Base-by-base conservation (phyloP, 306 rosid species). In the Herpetospermum pedunculosum region DNA sequence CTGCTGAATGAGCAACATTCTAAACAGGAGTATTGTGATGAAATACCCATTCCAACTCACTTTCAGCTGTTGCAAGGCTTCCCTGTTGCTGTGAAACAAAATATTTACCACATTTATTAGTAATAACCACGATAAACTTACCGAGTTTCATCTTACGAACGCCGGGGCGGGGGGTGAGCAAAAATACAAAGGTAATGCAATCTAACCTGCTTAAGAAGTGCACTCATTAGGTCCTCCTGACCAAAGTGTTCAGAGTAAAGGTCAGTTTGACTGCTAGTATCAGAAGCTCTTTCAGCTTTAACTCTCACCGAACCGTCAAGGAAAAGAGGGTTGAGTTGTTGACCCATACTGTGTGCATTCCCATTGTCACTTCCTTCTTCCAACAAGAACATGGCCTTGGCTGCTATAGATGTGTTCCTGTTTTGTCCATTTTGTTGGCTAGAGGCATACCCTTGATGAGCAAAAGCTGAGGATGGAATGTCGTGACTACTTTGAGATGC, bases 161-260 rank as follows among this genome's bases (percentile, higher is more conserved):
- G 2, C 26, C 0, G 2, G 68, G 44, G 21, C 0, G 19, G 50
- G 12, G 13, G 58, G 29, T 19, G 65, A 12, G 18, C n/a, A 1
- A 3, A 58, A 58, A 37, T 72, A 40, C 11, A 15, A 60, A 41
- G 67, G 68, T 18, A 16, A 5, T 46, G 77, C 75, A 38, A 73
- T 80, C 79, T 11, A 78, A 95, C 99, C 96, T 95, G 97, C 83
- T 88, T 89, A 77, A 95, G 84, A 77, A 95, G 85, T 67, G 91
- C 96, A 79, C 96, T 95, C 96, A 95, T 87, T 52, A 95, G 90
- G 81, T 95, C 99, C 5, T 95, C 99, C 81, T 89, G 97, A 28
- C 88, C 97, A 62, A 78, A 91, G 41, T 92, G 91, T 18, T 89
- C 96, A 29, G 87, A 80, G 78, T 85, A 88, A 80, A 89, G 77